phyloP scores from a whole-genome alignment of 129 eudicot genomes.

The Saposhnikovia divaricata region DNA sequence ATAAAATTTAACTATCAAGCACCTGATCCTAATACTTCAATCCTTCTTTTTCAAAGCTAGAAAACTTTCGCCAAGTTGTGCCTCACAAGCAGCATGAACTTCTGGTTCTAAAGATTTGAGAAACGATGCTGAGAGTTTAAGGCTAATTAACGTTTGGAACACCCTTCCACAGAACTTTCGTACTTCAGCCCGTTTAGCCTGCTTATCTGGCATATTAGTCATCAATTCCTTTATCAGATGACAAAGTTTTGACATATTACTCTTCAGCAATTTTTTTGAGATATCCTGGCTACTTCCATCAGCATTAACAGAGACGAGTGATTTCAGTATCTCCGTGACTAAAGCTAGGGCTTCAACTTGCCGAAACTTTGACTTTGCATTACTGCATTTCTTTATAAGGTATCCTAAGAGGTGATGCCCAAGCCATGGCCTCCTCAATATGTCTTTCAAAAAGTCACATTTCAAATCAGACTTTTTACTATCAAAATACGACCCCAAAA shows the following conservation, averaged over 20 bases:
- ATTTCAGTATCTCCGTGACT: constrained; percentile 47
- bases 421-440: constrained; percentile 68
- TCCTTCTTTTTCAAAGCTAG: constrained; percentile 50
- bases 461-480: constrained; percentile 73
- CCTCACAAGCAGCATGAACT: constrained; percentile 50
- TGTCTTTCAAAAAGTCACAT: constrained; percentile 74
- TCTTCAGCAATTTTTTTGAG: constrained; percentile 34
- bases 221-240: constrained; percentile 47
- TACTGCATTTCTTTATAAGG: constrained; percentile 60
- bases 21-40: constrained; percentile 2
- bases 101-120: constrained; percentile 58
- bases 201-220: constrained; percentile 78
- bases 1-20: neutral
- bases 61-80: constrained; percentile 65
- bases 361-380: constrained; percentile 61
- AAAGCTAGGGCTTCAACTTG: constrained; percentile 80
- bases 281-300: constrained; percentile 23
- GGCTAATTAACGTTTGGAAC: constrained; percentile 33
- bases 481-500: constrained; percentile 51
- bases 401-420: constrained; percentile 58
- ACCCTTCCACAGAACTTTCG: constrained; percentile 64
- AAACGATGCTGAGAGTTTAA: constrained; percentile 31
- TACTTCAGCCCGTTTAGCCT: constrained; percentile 61
- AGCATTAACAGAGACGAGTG: constrained; percentile 27
- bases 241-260: constrained; percentile 37